Evolutionary conservation across 2,329 filamentous ascomycete species (phyloP).

Genomic region (Fusarium anguioides): DNA sequence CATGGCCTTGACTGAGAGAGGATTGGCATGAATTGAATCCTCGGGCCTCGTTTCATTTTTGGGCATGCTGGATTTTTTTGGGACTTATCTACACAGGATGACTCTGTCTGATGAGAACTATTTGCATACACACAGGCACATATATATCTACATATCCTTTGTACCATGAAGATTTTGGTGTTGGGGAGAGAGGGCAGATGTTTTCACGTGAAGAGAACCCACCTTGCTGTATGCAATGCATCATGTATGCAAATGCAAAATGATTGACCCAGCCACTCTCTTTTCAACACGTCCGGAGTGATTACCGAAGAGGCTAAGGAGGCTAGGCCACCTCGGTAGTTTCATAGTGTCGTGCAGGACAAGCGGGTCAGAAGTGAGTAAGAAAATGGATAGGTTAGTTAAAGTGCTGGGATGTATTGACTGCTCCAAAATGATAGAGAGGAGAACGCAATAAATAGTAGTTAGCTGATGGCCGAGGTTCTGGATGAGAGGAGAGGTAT

Average conservation of each 20-base stretch:
- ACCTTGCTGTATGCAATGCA: conserved; percentile 2
- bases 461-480: background rate
- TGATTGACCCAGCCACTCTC: conserved; percentile 35
- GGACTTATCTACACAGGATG: background rate
- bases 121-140: conserved; percentile 18
- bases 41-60: conserved; percentile 28
- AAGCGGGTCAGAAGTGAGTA: conserved; percentile 1
- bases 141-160: conserved; percentile 1
- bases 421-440: background rate
- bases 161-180: background rate
- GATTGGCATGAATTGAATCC: conserved; percentile 44
- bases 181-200: background rate
- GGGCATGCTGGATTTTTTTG: conserved; percentile 21
- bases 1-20: conserved; percentile 27
- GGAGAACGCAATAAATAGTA: no score
- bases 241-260: background rate
- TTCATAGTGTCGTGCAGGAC: conserved; percentile 29
- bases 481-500: background rate
- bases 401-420: background rate
- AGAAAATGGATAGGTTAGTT: background rate
- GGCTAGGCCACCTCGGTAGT: conserved; percentile 31
- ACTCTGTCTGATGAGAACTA: conserved; percentile 16
- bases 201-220: conserved; percentile 38
- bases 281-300: conserved; percentile 32
- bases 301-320: conserved; percentile 36